Conservation (phyloP, 192 early-diverging fungal genomes). For the Linnemannia exigua region DNA sequence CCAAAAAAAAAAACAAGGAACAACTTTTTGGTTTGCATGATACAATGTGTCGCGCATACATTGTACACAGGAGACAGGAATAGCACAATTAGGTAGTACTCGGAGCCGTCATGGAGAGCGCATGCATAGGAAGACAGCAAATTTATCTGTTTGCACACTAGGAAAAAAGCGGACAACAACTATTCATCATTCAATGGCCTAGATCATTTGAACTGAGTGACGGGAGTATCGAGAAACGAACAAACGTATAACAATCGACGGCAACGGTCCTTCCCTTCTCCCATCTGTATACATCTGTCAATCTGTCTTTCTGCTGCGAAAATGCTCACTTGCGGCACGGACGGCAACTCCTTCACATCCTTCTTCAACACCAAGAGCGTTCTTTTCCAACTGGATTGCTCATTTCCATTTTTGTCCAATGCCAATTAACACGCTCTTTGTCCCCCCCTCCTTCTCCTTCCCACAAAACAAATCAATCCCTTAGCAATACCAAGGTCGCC, state of each 20-base stretch:
- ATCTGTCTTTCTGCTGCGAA: not conserved
- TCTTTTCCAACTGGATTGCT: not conserved
- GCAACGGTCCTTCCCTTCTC: not conserved
- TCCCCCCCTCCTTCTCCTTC: not conserved
- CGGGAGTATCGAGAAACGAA: no score
- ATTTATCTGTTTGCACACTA: no score
- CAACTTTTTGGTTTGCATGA: not conserved
- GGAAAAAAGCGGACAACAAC: no score
- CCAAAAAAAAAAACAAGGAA: not conserved
- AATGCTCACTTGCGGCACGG: not conserved
- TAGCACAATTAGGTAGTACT: no score
- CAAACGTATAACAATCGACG: not conserved
- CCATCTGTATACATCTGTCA: not conserved
- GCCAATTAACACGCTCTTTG: not conserved
- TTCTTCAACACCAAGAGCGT: not conserved
- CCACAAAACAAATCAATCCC: not conserved
- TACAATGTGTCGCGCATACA: not conserved
- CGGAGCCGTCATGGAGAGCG: no score
- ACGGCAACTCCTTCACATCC: not conserved
- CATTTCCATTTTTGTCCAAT: slow-evolving; percentile 9
- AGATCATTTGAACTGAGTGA: no score
- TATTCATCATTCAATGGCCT: no score
- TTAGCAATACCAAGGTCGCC: slow-evolving; percentile 50
- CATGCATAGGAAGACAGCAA: no score
- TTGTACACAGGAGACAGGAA: not conserved